These are phyloP conservation scores for Blastobotrys terrestris DNA, from an alignment of 805 yeast genomes.

Conservation along the genomic window DNA sequence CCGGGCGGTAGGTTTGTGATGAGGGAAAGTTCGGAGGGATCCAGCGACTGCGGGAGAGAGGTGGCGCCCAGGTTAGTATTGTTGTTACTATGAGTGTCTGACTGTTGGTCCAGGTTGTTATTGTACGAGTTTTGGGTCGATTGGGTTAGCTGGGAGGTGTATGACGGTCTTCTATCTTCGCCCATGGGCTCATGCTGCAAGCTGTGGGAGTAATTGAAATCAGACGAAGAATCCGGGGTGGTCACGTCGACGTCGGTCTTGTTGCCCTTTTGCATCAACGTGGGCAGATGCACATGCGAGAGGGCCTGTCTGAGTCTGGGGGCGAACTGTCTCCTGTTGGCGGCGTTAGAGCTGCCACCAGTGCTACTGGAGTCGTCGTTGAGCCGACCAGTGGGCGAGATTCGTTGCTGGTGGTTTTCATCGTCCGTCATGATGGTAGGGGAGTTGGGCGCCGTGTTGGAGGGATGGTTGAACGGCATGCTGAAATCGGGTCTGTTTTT, in stretches of 20 bases:
- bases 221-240: neutral
- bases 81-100: neutral
- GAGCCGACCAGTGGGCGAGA: neutral
- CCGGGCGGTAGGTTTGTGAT: constrained; percentile 4
- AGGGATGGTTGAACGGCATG: neutral
- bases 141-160: constrained; percentile 10
- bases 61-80: constrained; percentile 1
- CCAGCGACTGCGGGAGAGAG: constrained; percentile 8
- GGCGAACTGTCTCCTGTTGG: neutral
- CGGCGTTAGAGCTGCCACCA: neutral
- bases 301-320: constrained; percentile 17
- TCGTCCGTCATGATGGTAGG: neutral
- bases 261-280: constrained; percentile 1
- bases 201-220: neutral
- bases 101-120: neutral
- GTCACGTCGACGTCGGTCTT: neutral
- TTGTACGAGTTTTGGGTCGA: constrained; percentile 6
- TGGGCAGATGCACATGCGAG: constrained; percentile 17
- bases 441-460: neutral
- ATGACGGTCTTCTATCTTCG: constrained; percentile 11
- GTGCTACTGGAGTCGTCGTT: neutral
- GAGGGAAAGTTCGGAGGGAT: constrained; percentile 14
- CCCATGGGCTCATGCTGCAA: neutral
- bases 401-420: neutral
- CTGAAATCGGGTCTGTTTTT: neutral